These are phyloP conservation scores for Singerocomus rubriflavus DNA, from an alignment of 1,284 basidiomycete genomes.

Conservation along the genomic window DNA sequence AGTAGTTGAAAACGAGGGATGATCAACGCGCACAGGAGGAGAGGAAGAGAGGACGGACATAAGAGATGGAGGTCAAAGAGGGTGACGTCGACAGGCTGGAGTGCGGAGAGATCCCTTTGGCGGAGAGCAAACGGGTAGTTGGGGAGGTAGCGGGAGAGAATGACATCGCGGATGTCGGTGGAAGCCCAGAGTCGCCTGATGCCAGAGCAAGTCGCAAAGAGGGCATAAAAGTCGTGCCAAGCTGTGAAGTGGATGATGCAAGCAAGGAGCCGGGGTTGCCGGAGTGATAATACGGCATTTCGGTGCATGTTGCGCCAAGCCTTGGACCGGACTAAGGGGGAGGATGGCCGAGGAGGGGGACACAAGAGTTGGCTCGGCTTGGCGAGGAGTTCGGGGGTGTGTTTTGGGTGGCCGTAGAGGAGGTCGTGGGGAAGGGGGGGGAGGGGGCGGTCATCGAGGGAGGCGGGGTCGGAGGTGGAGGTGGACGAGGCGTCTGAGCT, in stretches of 20 bases:
- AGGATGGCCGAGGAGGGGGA: constrained; percentile 9
- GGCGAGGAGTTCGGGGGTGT: not conserved
- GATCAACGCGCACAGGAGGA: constrained; percentile 10
- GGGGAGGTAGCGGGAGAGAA: constrained; percentile 59
- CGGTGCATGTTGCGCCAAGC: constrained; percentile 32
- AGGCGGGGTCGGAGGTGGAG: constrained; percentile 10
- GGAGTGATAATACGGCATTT: constrained; percentile 31
- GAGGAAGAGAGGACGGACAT: constrained; percentile 42
- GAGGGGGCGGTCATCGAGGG: constrained; percentile 21
- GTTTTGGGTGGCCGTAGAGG: not conserved
- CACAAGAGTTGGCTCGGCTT: not conserved
- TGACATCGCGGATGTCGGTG: constrained; percentile 43
- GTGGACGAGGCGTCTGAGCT: constrained; percentile 29
- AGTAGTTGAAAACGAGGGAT: not conserved
- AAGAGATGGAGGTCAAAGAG: constrained; percentile 59
- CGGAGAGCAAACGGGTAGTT: constrained; percentile 48
- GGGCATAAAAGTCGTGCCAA: constrained; percentile 55
- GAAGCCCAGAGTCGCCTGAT: constrained; percentile 45
- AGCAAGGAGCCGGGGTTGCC: constrained; percentile 42
- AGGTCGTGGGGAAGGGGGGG: constrained; percentile 19
- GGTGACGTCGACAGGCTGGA: constrained; percentile 48
- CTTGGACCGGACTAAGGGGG: constrained; percentile 15
- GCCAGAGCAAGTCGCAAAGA: constrained; percentile 48
- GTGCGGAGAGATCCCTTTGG: constrained; percentile 38
- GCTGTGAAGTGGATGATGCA: constrained; percentile 41